Evolutionary conservation across 2,329 filamentous ascomycete genomes (phyloP), one percentile per base, ranked within the genome.

Genomic region (Monilinia aucupariae): DNA sequence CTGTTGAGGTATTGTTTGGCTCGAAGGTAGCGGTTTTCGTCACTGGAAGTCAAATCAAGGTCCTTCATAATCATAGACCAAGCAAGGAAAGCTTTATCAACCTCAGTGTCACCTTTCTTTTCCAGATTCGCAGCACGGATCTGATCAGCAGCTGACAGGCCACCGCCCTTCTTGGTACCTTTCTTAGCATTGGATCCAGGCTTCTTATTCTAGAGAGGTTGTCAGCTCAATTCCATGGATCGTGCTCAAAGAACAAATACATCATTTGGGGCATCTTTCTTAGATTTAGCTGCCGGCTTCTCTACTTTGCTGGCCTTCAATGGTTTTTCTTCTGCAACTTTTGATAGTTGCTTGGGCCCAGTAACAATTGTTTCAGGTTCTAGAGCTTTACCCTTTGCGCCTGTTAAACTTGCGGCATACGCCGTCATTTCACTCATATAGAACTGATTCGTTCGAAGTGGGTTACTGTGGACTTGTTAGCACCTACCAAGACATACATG

Each of bases 351-450:
- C 49, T 74, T 74, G 4, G 67, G 64, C n/a, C 71, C 69, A 25
- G 82, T 79, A 1, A 87, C 81, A 55, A 91, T 82, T 4, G 78
- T 83, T 71, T 90, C 86, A 0, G 86, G 86, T 30, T 87, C 79
- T 6, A 90, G 78, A 2, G 76, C 77, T 66, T 85, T 88, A 3
- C 86, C 87, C 2, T 80, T 77, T 0, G 84, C 78, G 63, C 85
- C 87, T 0, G 86, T 89, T 53, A 91, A 77, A 73, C 86, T 90
- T 15, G 85, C 86, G 1, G 89, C 86, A 71, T 91, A 92, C 1
- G 80, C 78, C 34, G 81, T 80, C 74, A 88, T 88, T 64, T 89
- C 85, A 1, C 82, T 80, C 82, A 89, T 88, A 70, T 84, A 85
- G 59, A 78, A 79, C 68, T 91, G 87, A 51, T 87, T 74, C 4